Evolutionary conservation across 2,329 filamentous ascomycete genomes (phyloP), one percentile per base, ranked within the genome.

Genomic region (Aspergillus fijiensis): DNA sequence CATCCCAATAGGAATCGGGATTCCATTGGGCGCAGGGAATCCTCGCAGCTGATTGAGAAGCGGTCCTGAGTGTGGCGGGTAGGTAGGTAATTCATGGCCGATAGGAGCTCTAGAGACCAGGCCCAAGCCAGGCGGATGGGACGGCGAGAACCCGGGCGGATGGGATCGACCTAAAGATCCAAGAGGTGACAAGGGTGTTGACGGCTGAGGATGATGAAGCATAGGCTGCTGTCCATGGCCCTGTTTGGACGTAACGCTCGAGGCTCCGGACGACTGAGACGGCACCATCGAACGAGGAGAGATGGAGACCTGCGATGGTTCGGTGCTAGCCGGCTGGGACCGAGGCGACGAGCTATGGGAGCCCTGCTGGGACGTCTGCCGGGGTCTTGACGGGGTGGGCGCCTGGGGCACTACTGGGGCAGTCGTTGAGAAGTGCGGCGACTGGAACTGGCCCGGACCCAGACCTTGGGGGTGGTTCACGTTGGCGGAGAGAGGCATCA

Each of bases 361-460:
- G 27, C 88, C 89, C 72, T 95, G 92, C 64, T 96, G 91, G 9
- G 92, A 95, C 51, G 86, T 79, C 62, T 93, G 90, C 58, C 91
- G 87, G 42, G 87, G 84, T 63, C 90, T 89, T 65, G 87, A 89
- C 9, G 92, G 91, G 12, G 91, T 93, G 5, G 92, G 87, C 21
- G 88, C 88, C 74, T 96, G 96, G 12, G 92, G 88, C 51, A 96
- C 78, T 27, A 87, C 88, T 7, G 95, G 94, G 35, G 91, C 95
- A 10, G 90, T 89, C 62, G 91, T 82, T 29, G 89, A 80, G 54
- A 94, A 85, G 72, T 92, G 91, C 7, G 94, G 94, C 16, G 94
- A 97, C 51, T 87, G 86, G 64, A 89, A 83, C 60, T 77, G 65
- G 19, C 59, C 78, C 16, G 79, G 77, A 33, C 14, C 39, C 39